These are phyloP conservation scores for Fusarium albidum DNA, from an alignment of 2,329 filamentous ascomycete species.

Conservation along the genomic window DNA sequence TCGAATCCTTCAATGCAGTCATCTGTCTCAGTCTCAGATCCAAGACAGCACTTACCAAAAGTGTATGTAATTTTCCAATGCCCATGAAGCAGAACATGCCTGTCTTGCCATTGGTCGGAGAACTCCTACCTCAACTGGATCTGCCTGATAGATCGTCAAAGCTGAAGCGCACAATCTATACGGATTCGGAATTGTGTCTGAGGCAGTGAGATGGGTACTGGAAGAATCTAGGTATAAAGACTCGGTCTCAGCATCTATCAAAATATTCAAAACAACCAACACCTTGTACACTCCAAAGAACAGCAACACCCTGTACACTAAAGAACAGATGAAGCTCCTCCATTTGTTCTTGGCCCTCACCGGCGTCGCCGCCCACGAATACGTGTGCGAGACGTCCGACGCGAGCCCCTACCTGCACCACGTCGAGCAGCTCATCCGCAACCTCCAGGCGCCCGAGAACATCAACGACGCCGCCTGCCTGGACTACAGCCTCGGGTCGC, in stretches of 20 bases:
- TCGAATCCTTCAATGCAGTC: too few species aligned
- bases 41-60: too few species aligned
- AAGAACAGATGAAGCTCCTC: neutral
- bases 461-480: neutral
- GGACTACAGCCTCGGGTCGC: neutral
- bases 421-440: neutral
- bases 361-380: neutral
- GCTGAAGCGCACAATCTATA: too few species aligned
- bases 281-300: neutral
- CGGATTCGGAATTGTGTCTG: too few species aligned
- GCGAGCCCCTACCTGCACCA: slow-evolving; percentile 3
- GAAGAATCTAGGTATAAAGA: neutral
- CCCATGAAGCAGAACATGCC: too few species aligned
- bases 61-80: too few species aligned
- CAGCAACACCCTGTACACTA: neutral
- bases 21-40: too few species aligned
- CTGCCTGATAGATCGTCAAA: too few species aligned
- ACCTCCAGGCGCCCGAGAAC: neutral
- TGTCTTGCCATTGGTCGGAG: too few species aligned
- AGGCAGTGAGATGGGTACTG: too few species aligned
- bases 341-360: neutral
- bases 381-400: slow-evolving; percentile 1
- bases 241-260: neutral
- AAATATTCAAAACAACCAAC: neutral
- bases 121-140: too few species aligned